Evolutionary conservation across 176 grass and related monocot genomes (phyloP).

Genomic region (Thinopyrum elongatum): DNA sequence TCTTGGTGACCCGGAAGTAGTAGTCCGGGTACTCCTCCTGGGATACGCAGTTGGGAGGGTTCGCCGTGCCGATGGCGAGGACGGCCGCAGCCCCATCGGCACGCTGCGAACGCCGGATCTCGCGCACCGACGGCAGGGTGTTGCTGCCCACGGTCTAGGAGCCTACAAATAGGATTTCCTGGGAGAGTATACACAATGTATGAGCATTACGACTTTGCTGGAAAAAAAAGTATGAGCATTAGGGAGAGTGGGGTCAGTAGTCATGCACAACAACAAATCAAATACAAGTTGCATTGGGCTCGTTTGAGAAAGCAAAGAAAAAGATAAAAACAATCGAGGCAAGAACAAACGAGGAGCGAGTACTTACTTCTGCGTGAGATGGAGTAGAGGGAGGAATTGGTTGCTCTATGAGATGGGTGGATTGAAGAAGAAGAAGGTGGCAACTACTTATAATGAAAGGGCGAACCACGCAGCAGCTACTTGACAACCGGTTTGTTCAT

Average conservation of each 20-base stretch:
- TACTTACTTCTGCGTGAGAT: too few species aligned
- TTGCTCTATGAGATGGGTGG: background rate
- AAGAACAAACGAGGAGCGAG: background rate
- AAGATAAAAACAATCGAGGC: background rate
- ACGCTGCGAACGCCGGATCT: background rate
- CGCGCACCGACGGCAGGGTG: background rate
- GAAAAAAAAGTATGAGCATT: too few species aligned
- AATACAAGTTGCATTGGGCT: too few species aligned
- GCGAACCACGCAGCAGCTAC: too few species aligned
- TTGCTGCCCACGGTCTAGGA: background rate
- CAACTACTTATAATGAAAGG: too few species aligned
- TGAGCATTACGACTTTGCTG: too few species aligned
- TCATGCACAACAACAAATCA: too few species aligned
- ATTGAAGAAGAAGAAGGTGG: too few species aligned
- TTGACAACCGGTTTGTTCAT: too few species aligned
- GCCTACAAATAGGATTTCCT: too few species aligned
- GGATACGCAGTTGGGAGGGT: background rate
- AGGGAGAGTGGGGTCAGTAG: too few species aligned
- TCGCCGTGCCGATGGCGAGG: background rate
- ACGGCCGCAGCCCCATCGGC: background rate
- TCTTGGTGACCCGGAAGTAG: background rate
- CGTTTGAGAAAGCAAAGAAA: background rate
- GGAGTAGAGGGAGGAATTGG: background rate
- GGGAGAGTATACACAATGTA: too few species aligned
- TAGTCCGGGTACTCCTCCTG: background rate